phyloP scores from a whole-genome alignment of 805 yeast genomes.

The Yamadazyma phyllophila region DNA sequence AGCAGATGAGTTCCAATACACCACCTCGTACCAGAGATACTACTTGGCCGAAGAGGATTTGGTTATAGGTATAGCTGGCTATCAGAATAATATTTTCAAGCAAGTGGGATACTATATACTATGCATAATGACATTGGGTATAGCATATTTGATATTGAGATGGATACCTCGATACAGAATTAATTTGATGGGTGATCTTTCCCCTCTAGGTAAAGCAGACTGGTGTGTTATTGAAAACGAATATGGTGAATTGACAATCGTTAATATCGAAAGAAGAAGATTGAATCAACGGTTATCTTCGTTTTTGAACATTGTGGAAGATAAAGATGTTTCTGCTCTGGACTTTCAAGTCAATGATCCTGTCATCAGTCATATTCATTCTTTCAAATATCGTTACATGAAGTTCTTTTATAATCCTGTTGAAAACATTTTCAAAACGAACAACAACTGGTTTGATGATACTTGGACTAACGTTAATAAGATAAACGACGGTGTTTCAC shows the following conservation, averaged over 20 bases:
- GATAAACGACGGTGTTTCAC: constrained; percentile 67
- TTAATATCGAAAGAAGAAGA: constrained; percentile 54
- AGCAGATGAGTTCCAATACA: constrained; percentile 17
- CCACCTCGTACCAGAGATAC: constrained; percentile 63
- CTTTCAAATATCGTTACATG: constrained; percentile 80
- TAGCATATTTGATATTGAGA: constrained; percentile 67
- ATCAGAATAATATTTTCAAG: constrained; percentile 51
- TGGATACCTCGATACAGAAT: constrained; percentile 86
- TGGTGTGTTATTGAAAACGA: constrained; percentile 95
- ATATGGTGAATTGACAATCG: constrained; percentile 75
- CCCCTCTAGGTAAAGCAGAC: constrained; percentile 78
- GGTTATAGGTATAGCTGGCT: constrained; percentile 93
- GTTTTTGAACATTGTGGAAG: constrained; percentile 46
- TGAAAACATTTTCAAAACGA: constrained; percentile 81
- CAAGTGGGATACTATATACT: constrained; percentile 48
- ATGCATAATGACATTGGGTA: constrained; percentile 63
- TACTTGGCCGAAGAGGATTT: constrained; percentile 95
- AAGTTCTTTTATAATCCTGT: constrained; percentile 80
- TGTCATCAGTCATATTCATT: constrained; percentile 63
- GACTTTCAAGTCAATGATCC: constrained; percentile 46
- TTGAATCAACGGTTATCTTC: constrained; percentile 73
- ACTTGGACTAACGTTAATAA: constrained; percentile 65
- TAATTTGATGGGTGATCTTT: constrained; percentile 58
- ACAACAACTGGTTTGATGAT: constrained; percentile 82
- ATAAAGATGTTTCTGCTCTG: constrained; percentile 20